Conservation (phyloP, 2,329 filamentous ascomycete species). For the Septoria linicola region DNA sequence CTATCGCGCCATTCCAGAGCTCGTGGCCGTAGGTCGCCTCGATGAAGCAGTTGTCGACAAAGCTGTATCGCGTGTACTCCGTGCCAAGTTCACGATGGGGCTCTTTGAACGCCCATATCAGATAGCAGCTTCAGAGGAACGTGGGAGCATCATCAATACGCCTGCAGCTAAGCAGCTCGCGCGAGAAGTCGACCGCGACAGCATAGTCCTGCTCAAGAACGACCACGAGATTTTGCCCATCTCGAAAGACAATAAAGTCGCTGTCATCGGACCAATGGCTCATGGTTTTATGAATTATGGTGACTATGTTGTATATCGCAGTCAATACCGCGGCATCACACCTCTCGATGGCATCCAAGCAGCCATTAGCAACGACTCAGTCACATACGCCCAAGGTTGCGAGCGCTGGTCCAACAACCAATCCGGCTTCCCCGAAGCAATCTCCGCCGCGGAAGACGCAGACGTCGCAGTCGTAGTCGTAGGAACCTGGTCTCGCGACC, state of each 20-base stretch:
- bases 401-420: slow-evolving; percentile 71
- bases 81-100: slow-evolving; percentile 67
- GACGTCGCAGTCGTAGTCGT: slow-evolving; percentile 73
- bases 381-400: slow-evolving; percentile 68
- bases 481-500: slow-evolving; percentile 73
- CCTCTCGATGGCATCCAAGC: slow-evolving; percentile 67
- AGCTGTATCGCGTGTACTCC: slow-evolving; percentile 64
- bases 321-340: slow-evolving; percentile 65
- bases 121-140: slow-evolving; percentile 56
- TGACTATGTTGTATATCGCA: slow-evolving; percentile 68
- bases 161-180: slow-evolving; percentile 59
- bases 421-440: slow-evolving; percentile 64
- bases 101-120: slow-evolving; percentile 70
- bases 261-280: slow-evolving; percentile 74
- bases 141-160: slow-evolving; percentile 61
- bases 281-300: slow-evolving; percentile 72
- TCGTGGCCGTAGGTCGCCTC: slow-evolving; percentile 62
- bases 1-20: slow-evolving; percentile 63
- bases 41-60: slow-evolving; percentile 60
- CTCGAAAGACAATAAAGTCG: slow-evolving; percentile 63
- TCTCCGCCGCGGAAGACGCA: slow-evolving; percentile 63
- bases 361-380: slow-evolving; percentile 55
- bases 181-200: slow-evolving; percentile 65
- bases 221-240: slow-evolving; percentile 63
- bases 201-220: slow-evolving; percentile 73